Evolutionary conservation across 805 yeast species (phyloP), one percentile per base, ranked within the genome.

Genomic region (Dipodascus geniculatus): DNA sequence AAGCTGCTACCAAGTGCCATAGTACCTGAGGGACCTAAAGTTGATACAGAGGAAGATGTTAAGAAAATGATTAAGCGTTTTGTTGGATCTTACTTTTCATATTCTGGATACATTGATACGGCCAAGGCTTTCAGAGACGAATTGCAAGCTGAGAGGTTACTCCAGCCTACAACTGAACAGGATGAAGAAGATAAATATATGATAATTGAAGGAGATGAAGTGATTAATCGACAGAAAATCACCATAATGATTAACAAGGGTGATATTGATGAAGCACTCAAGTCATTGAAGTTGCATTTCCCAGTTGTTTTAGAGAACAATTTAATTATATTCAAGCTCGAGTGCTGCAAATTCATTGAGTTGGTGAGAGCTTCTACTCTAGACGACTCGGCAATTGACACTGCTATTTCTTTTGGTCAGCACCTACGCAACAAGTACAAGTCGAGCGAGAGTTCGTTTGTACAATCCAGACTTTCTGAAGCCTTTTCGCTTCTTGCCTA

Each of bases 91-190:
- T 82, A 81, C 62, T 73, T 83, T 42, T 71, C 74, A n/a, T 79
- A 81, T 60, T 74, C 75, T 53, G 88, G 88, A 2, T 77, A 74
- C 59, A 70, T 72, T 28, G 79, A 79, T 53, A 76, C 80, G 2
- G 76, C 80, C 1, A 70, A 70, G 54, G 77, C 80, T 0, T 77
- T 83, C 55, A 66, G 72, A 22, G 64, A 68, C 38, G 87, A 82
- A 57, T 59, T 76, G 14, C 22, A 56, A 54, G 28, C 56, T 54
- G 55, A 56, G 52, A 51, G 48, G 51, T 50, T 49, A 4, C 33
- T 31, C 28, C 47, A 31, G 19, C 20, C 28, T 17, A 56, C 57
- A 17, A 53, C 55, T 22, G 54, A 48, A 24, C 33, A 35, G 48
- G 57, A 54, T 16, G 52, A 57, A 20, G 57, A 58, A 8, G 57